Conservation (phyloP, 768 basidiomycete species). For the Lentinus tigrinus region DNA sequence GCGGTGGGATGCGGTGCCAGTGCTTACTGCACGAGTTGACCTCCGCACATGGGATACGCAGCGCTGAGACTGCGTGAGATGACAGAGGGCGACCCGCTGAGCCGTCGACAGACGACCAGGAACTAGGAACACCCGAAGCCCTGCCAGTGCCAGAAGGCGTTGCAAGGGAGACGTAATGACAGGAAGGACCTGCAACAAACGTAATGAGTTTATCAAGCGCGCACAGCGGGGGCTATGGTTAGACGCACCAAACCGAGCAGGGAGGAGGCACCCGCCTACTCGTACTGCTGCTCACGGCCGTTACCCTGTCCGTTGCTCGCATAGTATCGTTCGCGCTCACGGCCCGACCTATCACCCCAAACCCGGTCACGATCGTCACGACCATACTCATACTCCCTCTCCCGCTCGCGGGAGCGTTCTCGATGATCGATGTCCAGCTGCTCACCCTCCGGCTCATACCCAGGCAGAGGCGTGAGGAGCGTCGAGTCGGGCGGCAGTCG, state of each 20-base stretch:
- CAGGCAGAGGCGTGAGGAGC: slow-evolving; percentile 70
- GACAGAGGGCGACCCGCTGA: background rate
- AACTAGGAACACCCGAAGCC: background rate
- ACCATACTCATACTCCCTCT: background rate
- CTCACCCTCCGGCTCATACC: slow-evolving; percentile 43
- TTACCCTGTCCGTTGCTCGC: slow-evolving; percentile 1
- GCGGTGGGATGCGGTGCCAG: too few species aligned
- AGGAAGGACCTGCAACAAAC: too few species aligned
- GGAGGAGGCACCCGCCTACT: background rate
- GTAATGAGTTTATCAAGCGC: too few species aligned
- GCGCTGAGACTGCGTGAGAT: background rate
- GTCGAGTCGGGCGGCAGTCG: slow-evolving; percentile 46
- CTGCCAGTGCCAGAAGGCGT: background rate
- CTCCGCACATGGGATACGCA: background rate
- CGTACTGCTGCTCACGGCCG: slow-evolving; percentile 11
- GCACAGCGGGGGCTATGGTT: too few species aligned
- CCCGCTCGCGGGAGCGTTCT: background rate
- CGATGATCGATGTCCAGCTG: slow-evolving; percentile 13
- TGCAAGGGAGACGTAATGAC: background rate
- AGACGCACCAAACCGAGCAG: background rate
- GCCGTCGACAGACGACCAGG: background rate
- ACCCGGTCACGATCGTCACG: background rate
- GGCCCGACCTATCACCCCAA: slow-evolving; percentile 3
- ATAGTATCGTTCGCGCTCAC: slow-evolving; percentile 12
- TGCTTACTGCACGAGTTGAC: background rate